Conservation (phyloP, 805 yeast species). For the Pichia membranifaciens region DNA sequence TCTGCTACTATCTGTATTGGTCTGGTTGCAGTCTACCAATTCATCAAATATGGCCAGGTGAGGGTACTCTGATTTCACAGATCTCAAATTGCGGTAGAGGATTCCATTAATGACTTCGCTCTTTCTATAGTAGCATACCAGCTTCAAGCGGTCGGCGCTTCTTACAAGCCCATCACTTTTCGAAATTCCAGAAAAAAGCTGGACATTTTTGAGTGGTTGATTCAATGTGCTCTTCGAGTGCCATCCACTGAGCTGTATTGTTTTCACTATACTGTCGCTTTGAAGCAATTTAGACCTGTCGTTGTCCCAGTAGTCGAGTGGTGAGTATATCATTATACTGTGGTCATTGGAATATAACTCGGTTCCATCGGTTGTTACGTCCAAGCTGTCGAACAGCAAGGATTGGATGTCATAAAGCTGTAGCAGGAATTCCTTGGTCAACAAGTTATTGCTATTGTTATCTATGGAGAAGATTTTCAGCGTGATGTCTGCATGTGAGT, state of each 20-base stretch:
- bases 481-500: not conserved
- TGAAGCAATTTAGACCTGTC: slow-evolving; percentile 20
- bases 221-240: not conserved
- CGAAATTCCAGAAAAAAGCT: slow-evolving; percentile 34
- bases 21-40: not conserved
- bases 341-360: not conserved
- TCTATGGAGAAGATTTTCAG: not conserved
- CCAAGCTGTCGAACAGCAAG: not conserved
- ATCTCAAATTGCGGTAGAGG: slow-evolving; percentile 30
- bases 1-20: no score
- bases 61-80: slow-evolving; percentile 12
- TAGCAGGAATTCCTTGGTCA: slow-evolving; percentile 1
- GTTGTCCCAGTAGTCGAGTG: slow-evolving; percentile 40
- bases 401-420: slow-evolving; percentile 4
- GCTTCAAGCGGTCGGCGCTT: slow-evolving; percentile 35
- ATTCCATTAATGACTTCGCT: slow-evolving; percentile 17
- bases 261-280: slow-evolving; percentile 34
- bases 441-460: not conserved
- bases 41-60: not conserved
- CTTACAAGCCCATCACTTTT: slow-evolving; percentile 40
- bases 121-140: slow-evolving; percentile 30
- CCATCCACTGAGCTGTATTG: slow-evolving; percentile 31
- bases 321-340: slow-evolving; percentile 28
- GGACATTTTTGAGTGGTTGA: slow-evolving; percentile 23
- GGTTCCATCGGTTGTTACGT: no score